Evolutionary conservation across 1,284 basidiomycete genomes (phyloP), one percentile per base, ranked within the genome.

Genomic region (Ceratobasidium sp.): DNA sequence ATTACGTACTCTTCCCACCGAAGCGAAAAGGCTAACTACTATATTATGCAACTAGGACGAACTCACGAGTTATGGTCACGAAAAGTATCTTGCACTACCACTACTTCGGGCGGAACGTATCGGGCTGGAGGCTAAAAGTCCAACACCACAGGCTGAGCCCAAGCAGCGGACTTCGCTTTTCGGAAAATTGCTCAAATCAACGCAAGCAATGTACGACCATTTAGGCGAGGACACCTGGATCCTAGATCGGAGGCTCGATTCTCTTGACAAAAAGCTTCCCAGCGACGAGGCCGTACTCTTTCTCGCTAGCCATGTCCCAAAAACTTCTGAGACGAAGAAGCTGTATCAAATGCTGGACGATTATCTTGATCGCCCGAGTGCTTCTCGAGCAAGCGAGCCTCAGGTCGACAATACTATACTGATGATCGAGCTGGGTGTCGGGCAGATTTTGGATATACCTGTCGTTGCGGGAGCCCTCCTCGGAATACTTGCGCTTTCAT

Each of bases 211-310:
- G 23, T 33, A 44, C 44, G 64, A 66, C 17, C 40, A 66, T 33
- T 48, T 46, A 13, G 64, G 64, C 2, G 17, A 66, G 15, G 46
- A 66, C 6, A 66, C 64, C 12, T 66, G 64, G 64, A 66, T 66
- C 23, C 46, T 66, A 2, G 64, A 66, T 26, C 64, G 64, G 23
- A 7, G 64, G 23, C 64, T 46, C 23, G 42, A 48, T n/a, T 26
- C 20, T 26, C 64, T 66, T 0, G 44, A 66, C n/a, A 46, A 48
- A n/a, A 33, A n/a, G 2, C 28, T n/a, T 33, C 10, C 7, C 12
- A 66, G 42, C 13, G 64, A 66, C n/a, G 23, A 66, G 28, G 46
- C 28, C 6, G 46, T 66, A 13, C 28, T 23, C 44, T 48, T 66
- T 5, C 64, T 66, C 17, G 42, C 64, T 1, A 50, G 64, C 20